Base-by-base conservation (phyloP, 495 filamentous ascomycete genomes). In the Chaetomidium leptoderma region DNA sequence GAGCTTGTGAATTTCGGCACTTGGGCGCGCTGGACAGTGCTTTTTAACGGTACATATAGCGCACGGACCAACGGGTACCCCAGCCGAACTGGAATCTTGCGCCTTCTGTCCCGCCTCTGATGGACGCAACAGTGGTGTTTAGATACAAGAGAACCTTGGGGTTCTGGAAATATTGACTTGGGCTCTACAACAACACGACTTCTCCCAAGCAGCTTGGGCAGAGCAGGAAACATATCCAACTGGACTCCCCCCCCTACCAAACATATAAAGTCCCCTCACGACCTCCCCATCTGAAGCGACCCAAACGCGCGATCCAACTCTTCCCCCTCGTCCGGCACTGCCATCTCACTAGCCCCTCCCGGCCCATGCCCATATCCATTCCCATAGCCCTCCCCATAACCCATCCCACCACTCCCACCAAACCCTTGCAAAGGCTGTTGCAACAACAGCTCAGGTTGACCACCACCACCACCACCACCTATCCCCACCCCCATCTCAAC, bases 231-330 rank as follows among this genome's bases (percentile, higher is more conserved):
- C 3, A 19, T 39, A 19, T 6, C n/a, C 3, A 6, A 6, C 36
- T 14, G 14, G 3, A 0, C 5, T 32, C 30, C 32, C 9, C 8
- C 14, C 32, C 14, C 32, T 10, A 35, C 32, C 32, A 8, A 35
- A 8, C 32, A 10, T 35, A 35, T 35, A 3, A 43, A 17, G 16
- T 3, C 32, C 33, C 35, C n/a, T 46, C 47, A 47, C 45, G 50
- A 59, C 19, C 23, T 48, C 23, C 56, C 42, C 23, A 69, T 53
- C 16, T 70, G 78, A 70, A 91, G 70, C 27, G 81, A 82, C 1
- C 92, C 92, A 82, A 97, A 97, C 42, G 86, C 91, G 59, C 90
- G 75, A 77, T 98, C 92, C 60, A 98, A 69, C 72, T 95, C 88
- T 60, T 86, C 88, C 5, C 90, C 92, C 59, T 85, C 72, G 16